Percentiles rank a stretch among this genome's conserved stretches.
These are phyloP conservation scores for Solanum appendiculatum DNA, from an alignment of 257 asterid species.

Conservation along the genomic window DNA sequence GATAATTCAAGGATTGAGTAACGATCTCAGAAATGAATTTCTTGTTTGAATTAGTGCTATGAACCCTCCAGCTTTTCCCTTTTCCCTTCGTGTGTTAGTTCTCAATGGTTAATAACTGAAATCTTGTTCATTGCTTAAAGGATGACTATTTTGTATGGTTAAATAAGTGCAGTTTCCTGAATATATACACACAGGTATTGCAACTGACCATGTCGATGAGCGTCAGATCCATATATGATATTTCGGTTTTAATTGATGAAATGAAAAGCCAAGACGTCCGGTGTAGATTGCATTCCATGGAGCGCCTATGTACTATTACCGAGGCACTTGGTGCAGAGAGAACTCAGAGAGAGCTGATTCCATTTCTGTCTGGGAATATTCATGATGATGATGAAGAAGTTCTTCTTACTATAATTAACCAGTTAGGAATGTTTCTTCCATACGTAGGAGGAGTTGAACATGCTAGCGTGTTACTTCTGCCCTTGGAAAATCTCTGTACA, in stretches of 20 bases:
- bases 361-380: slow-evolving; percentile 63
- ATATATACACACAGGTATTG: neutral
- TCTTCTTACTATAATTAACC: slow-evolving; percentile 44
- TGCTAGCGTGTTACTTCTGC: slow-evolving; percentile 39
- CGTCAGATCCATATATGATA: slow-evolving; percentile 68
- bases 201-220: slow-evolving; percentile 39
- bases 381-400: slow-evolving; percentile 57
- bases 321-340: slow-evolving; percentile 86
- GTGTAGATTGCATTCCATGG: slow-evolving; percentile 57
- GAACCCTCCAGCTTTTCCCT: neutral
- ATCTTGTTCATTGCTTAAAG: neutral
- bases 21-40: neutral
- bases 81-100: neutral
- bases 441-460: slow-evolving; percentile 47
- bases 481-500: slow-evolving; percentile 40
- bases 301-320: slow-evolving; percentile 71
- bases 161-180: neutral
- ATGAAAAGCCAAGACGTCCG: slow-evolving; percentile 72
- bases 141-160: neutral
- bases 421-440: slow-evolving; percentile 28
- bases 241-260: slow-evolving; percentile 74
- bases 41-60: neutral
- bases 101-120: neutral
- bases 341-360: slow-evolving; percentile 68
- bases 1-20: neutral